Evolutionary conservation across 495 filamentous ascomycete genomes (phyloP).

Genomic region (Aspergillus bertholletiae): DNA sequence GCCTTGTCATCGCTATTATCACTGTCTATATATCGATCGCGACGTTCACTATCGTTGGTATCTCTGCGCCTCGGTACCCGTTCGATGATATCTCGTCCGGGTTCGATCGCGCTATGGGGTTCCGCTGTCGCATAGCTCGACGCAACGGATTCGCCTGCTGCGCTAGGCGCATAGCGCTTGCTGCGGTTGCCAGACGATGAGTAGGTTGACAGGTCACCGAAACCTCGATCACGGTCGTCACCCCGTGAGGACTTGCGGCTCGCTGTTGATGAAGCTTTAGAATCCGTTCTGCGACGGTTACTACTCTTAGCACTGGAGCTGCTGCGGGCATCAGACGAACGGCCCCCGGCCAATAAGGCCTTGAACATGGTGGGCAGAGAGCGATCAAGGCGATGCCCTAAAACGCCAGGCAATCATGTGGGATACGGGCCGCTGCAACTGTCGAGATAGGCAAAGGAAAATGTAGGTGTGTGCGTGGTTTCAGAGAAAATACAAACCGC

Average conservation of each 20-base stretch:
- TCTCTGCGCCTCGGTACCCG: constrained; percentile 31
- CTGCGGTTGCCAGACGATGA: constrained; percentile 35
- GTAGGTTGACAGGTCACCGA: constrained; percentile 38
- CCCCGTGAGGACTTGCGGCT: constrained; percentile 50
- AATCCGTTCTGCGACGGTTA: constrained; percentile 31
- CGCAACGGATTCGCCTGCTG: constrained; percentile 45
- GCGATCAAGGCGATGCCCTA: constrained; percentile 14
- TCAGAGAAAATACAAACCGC: not conserved
- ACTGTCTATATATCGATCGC: constrained; percentile 16
- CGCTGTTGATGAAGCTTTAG: constrained; percentile 32
- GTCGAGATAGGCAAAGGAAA: not conserved
- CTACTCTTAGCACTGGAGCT: constrained; percentile 30
- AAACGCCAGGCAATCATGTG: constrained; percentile 32
- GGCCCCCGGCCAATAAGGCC: constrained; percentile 43
- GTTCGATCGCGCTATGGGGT: constrained; percentile 27
- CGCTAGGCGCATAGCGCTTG: constrained; percentile 33
- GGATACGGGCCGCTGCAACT: constrained; percentile 12
- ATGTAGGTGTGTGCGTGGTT: not conserved
- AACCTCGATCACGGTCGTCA: constrained; percentile 52
- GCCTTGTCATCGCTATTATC: constrained; percentile 31
- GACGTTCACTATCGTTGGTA: constrained; percentile 16
- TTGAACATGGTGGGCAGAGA: constrained; percentile 44
- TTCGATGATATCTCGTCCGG: constrained; percentile 29
- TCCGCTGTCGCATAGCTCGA: constrained; percentile 54
- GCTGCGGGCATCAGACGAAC: constrained; percentile 37